Evolutionary conservation across 495 filamentous ascomycete species (phyloP).

Genomic region (Barbatosphaeria neglecta): DNA sequence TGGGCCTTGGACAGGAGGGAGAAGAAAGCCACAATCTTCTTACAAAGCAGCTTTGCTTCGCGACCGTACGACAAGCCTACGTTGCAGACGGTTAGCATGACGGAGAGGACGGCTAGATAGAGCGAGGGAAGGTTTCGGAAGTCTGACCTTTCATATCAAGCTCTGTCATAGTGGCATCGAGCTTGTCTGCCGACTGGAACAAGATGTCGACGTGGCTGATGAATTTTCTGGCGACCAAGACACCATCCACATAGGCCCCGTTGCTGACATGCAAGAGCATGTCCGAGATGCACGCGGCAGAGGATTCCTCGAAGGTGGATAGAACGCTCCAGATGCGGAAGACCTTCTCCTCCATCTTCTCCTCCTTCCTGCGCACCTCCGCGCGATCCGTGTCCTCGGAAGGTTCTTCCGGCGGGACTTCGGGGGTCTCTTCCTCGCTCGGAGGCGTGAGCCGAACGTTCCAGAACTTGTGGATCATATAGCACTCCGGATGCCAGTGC

Average conservation of each 20-base stretch:
- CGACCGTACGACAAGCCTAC: conserved; percentile 79
- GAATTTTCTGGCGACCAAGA: conserved; percentile 91
- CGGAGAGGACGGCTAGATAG: neutral
- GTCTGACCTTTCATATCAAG: conserved; percentile 64
- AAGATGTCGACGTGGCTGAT: conserved; percentile 92
- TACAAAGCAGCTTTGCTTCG: conserved; percentile 95
- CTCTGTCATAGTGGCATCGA: conserved; percentile 59
- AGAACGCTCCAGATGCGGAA: conserved; percentile 97
- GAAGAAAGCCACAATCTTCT: conserved; percentile 99
- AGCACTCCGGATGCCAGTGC: conserved; percentile 99
- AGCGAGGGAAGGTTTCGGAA: neutral
- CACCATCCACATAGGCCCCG: conserved; percentile 87
- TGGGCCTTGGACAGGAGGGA: conserved; percentile 85
- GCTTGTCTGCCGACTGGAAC: conserved; percentile 75
- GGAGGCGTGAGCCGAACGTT: conserved; percentile 68
- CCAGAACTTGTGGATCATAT: conserved; percentile 99
- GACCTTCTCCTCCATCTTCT: conserved; percentile 94
- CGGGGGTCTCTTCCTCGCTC: conserved; percentile 26
- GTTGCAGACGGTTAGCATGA: conserved; percentile 3
- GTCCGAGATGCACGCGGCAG: conserved; percentile 95
- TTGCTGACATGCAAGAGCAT: conserved; percentile 99
- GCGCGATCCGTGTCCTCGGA: conserved; percentile 66
- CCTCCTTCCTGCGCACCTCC: conserved; percentile 70
- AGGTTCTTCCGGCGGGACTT: conserved; percentile 36
- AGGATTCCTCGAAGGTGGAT: conserved; percentile 94